Evolutionary conservation across 2,329 filamentous ascomycete species (phyloP), one percentile per base, ranked within the genome.

Genomic region (Achaetomium macrosporum): DNA sequence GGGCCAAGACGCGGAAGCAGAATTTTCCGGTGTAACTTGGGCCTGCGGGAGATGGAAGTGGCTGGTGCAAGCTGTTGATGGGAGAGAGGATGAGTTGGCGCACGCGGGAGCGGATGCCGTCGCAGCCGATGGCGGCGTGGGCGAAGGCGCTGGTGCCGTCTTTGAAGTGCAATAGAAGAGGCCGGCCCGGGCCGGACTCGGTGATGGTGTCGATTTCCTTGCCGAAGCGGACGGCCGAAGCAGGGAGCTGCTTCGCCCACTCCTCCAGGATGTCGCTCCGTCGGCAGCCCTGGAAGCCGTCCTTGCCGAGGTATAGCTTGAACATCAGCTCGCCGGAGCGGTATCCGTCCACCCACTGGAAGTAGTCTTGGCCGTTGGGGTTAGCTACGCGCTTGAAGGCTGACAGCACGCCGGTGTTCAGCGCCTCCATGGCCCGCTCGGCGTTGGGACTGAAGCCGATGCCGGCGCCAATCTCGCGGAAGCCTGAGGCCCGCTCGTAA

Each of bases 1-100:
- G 78, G 1, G 85, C 71, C 2, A 87, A 64, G 0, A 79, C 77
- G 9, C 84, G 73, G 65, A 82, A 87, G 29, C 79, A 83, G 65
- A 79, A 81, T 54, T 83, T 82, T 13, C 75, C 69, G 1, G 76
- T 76, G 62, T 82, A 86, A 1, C 68, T 62, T 0, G 81, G 71
- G 25, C 49, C 37, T 15, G 29, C 17, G 30, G 42, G 37, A 5
- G 39, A 7, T 31, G 4, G 30, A 2, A 5, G 29, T 13, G 6
- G 41, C 25, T 2, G 50, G 36, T n/a, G n/a, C n/a, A n/a, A n/a
- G n/a, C n/a, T n/a, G n/a, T n/a, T n/a, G n/a, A n/a, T n/a, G n/a
- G n/a, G n/a, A n/a, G n/a, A n/a, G 2, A 84, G 66, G 5, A 86
- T 64, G 13, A 79, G 64, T 25, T 75, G 64, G 10, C 83, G 71